Evolutionary conservation across 257 asterid species (phyloP).

Genomic region (Nicotiana otophora): DNA sequence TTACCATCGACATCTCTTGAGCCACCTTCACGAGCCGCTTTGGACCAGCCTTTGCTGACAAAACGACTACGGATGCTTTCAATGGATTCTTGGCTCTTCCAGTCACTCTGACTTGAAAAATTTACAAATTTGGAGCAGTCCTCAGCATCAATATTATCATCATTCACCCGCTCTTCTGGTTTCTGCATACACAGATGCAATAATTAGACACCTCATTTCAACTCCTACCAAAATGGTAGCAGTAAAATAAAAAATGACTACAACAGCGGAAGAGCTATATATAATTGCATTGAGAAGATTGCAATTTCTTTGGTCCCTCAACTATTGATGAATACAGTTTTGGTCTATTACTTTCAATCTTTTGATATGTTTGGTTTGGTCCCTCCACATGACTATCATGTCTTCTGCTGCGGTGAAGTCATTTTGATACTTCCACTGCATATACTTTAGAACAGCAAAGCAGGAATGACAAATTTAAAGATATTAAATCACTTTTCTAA

Average conservation of each 20-base stretch:
- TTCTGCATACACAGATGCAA: conserved; percentile 36
- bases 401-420: not conserved
- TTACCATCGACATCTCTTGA: conserved; percentile 32
- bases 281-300: not conserved
- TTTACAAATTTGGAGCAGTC: conserved; percentile 76
- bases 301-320: not conserved
- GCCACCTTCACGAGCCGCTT: conserved; percentile 63
- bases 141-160: conserved; percentile 46
- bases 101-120: conserved; percentile 33
- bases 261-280: not conserved
- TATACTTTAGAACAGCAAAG: not conserved
- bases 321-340: not conserved
- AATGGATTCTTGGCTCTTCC: conserved; percentile 47
- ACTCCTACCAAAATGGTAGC: not conserved
- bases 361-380: not conserved
- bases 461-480: not conserved
- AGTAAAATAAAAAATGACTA: not conserved
- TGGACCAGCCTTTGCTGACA: conserved; percentile 86
- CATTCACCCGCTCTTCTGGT: conserved; percentile 38
- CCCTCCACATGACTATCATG: not conserved
- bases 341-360: not conserved
- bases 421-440: not conserved
- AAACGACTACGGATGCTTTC: conserved; percentile 79
- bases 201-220: not conserved
- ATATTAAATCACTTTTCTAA: not conserved